These are phyloP conservation scores for Geopyxis carbonaria DNA, from an alignment of 495 filamentous ascomycete genomes.

Conservation along the genomic window DNA sequence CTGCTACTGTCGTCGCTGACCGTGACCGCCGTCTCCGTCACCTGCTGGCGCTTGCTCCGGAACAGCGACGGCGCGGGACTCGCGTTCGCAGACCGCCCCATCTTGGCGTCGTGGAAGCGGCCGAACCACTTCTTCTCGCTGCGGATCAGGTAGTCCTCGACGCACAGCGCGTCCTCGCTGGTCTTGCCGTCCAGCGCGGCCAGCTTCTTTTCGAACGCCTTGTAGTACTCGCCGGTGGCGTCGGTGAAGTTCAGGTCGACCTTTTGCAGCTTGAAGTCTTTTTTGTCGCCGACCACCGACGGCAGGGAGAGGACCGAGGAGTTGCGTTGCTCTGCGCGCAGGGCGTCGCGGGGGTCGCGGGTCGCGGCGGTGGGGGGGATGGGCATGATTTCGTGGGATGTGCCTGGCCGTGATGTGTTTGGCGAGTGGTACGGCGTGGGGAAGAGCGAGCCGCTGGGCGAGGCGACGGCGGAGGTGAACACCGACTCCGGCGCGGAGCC, in stretches of 20 bases:
- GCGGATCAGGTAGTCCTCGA: conserved; percentile 44
- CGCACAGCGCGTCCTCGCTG: conserved; percentile 39
- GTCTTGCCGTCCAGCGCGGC: conserved; percentile 36
- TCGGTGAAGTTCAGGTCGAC: conserved; percentile 53
- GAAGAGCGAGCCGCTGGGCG: too few relatives aligned
- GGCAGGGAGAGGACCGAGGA: conserved; percentile 32
- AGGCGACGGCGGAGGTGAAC: conserved; percentile 19
- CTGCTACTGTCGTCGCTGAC: too few relatives aligned
- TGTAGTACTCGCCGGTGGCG: conserved; percentile 38
- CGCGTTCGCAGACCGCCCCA: conserved; percentile 20
- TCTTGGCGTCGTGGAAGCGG: conserved; percentile 38
- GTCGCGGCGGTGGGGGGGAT: conserved; percentile 23
- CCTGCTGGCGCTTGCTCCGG: too few relatives aligned
- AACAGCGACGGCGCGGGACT: conserved; percentile 2
- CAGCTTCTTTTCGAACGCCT: conserved; percentile 39
- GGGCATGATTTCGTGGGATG: too few relatives aligned
- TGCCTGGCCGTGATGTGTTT: too few relatives aligned
- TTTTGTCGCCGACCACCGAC: conserved; percentile 43
- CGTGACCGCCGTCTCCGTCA: too few relatives aligned
- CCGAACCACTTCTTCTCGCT: conserved; percentile 51
- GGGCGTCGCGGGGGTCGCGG: conserved; percentile 21
- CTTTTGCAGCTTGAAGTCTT: conserved; percentile 46
- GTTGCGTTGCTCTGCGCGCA: conserved; percentile 22
- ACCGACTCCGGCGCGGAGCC: conserved; percentile 16
- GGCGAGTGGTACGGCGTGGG: too few relatives aligned